Evolutionary conservation across 768 basidiomycete species (phyloP).

Genomic region (Exidia glandulosa): DNA sequence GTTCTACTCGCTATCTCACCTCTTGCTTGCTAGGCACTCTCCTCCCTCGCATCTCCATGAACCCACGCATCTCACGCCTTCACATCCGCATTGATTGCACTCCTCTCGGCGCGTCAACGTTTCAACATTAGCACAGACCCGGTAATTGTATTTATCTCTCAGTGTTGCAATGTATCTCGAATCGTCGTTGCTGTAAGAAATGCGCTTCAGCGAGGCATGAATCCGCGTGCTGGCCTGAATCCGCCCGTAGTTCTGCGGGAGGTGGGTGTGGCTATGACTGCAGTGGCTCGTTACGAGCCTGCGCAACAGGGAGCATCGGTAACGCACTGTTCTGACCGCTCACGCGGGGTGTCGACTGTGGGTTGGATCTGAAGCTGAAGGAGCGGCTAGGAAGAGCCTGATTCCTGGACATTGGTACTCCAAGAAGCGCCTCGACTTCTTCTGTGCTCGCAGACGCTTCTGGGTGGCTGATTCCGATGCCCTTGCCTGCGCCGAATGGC

Average conservation of each 20-base stretch:
- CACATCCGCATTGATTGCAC: constrained; percentile 1
- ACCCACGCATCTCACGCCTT: background rate
- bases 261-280: too few species aligned
- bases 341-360: background rate
- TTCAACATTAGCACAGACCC: constrained; percentile 2
- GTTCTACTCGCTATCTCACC: too few species aligned
- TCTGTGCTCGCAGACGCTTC: constrained; percentile 57
- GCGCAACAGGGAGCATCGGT: background rate
- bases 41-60: background rate
- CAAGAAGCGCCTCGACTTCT: constrained; percentile 60
- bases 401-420: background rate
- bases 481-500: constrained; percentile 18
- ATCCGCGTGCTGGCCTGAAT: too few species aligned
- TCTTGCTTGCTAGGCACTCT: background rate
- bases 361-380: background rate
- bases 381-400: background rate
- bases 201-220: too few species aligned
- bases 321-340: constrained; percentile 7
- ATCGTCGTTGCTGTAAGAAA: too few species aligned
- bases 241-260: too few species aligned
- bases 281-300: too few species aligned
- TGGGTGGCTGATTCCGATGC: constrained; percentile 28
- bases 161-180: too few species aligned
- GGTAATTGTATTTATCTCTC: constrained; percentile 2
- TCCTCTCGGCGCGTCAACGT: constrained; percentile 2